Conservation (phyloP, 1,139 yeast genomes). For the Suhomyces maxii region DNA sequence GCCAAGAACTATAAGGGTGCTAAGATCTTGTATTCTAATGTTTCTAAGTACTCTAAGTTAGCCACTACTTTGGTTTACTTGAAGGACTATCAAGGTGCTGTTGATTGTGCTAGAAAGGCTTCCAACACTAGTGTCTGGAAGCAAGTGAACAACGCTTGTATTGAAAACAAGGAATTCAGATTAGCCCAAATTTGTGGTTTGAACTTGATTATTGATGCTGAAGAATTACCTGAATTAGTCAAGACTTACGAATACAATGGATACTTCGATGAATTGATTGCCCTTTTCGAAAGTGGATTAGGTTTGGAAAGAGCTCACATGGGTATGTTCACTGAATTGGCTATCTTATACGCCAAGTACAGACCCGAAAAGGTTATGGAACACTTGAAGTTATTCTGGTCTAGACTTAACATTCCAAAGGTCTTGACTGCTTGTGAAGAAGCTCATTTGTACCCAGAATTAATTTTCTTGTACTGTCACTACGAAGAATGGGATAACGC, state of each 20-base stretch:
- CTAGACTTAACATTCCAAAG: slow-evolving; percentile 96
- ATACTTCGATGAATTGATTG: slow-evolving; percentile 85
- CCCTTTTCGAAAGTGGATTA: slow-evolving; percentile 92
- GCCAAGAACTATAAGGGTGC: slow-evolving; percentile 90
- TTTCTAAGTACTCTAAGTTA: slow-evolving; percentile 91
- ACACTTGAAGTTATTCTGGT: slow-evolving; percentile 96
- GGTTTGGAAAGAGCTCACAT: slow-evolving; percentile 98
- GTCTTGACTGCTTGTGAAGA: slow-evolving; percentile 91
- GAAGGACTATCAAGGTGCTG: slow-evolving; percentile 93
- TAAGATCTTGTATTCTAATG: slow-evolving; percentile 77
- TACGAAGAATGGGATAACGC: slow-evolving; percentile 99
- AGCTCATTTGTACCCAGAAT: slow-evolving; percentile 95
- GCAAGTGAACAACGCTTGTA: slow-evolving; percentile 95
- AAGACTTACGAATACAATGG: slow-evolving; percentile 86
- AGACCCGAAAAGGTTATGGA: slow-evolving; percentile 92
- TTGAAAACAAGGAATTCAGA: slow-evolving; percentile 92
- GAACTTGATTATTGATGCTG: slow-evolving; percentile 95
- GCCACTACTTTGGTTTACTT: slow-evolving; percentile 94
- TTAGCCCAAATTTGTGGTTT: slow-evolving; percentile 98
- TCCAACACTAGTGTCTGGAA: slow-evolving; percentile 94
- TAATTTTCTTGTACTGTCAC: slow-evolving; percentile 94
- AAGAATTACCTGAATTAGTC: slow-evolving; percentile 90
- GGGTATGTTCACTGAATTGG: slow-evolving; percentile 99
- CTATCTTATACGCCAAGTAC: slow-evolving; percentile 86
- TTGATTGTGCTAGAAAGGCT: slow-evolving; percentile 98